Evolutionary conservation across 331 rosid species (phyloP).

Genomic region (Rosa hybrid): DNA sequence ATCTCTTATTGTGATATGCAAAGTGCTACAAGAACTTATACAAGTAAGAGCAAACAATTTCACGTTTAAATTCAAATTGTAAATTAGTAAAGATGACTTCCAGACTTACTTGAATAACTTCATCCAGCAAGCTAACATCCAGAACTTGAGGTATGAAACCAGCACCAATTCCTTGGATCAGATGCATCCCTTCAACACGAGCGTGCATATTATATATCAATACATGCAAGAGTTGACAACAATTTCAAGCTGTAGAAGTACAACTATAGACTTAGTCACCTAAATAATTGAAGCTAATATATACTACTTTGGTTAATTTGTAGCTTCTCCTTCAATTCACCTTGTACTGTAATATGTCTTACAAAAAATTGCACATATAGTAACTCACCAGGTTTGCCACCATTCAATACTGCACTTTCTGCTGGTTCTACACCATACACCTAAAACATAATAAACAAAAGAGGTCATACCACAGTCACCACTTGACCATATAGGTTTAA

Average conservation of each 20-base stretch:
- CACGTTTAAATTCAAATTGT: too few relatives aligned
- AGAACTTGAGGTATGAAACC: slow-evolving; percentile 56
- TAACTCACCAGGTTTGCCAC: slow-evolving; percentile 66
- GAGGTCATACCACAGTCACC: background rate
- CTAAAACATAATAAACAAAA: slow-evolving; percentile 29
- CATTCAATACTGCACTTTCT: slow-evolving; percentile 82
- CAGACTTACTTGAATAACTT: slow-evolving; percentile 53
- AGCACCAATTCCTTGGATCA: slow-evolving; percentile 82
- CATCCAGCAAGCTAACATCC: slow-evolving; percentile 61
- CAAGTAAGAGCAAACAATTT: too few relatives aligned
- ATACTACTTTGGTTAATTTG: background rate
- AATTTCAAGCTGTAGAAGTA: background rate
- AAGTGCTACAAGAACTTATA: too few relatives aligned
- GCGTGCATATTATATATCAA: background rate
- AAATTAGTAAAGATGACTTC: too few relatives aligned
- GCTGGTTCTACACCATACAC: slow-evolving; percentile 84
- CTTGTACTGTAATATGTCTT: too few relatives aligned
- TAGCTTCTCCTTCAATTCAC: background rate
- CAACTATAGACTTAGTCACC: too few relatives aligned
- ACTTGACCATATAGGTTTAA: background rate
- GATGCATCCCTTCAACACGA: slow-evolving; percentile 53
- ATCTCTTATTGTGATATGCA: too few relatives aligned
- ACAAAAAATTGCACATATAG: too few relatives aligned
- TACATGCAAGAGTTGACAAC: background rate
- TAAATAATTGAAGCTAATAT: background rate